Evolutionary conservation across 2,329 filamentous ascomycete species (phyloP).

Genomic region (Phaeophleospora eucalypticola): DNA sequence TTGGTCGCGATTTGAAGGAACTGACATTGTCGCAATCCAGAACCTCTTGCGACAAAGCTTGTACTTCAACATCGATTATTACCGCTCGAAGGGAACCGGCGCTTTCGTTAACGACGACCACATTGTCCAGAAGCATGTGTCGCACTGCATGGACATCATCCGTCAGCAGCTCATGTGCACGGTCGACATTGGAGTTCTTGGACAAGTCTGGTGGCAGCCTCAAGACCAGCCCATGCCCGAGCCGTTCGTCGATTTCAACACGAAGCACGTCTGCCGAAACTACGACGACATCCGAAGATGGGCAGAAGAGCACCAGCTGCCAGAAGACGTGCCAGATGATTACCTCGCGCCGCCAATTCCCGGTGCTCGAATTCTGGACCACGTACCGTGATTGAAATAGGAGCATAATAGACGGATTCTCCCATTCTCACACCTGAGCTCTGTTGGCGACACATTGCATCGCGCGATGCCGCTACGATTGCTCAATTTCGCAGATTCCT

Average conservation of each 20-base stretch:
- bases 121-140: constrained; percentile 54
- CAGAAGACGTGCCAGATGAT: constrained; percentile 33
- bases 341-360: constrained; percentile 14
- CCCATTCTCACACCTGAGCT: too few relatives aligned
- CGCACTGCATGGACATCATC: constrained; percentile 59
- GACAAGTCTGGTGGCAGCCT: constrained; percentile 57
- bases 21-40: constrained; percentile 32
- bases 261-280: constrained; percentile 56
- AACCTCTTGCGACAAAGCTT: constrained; percentile 57
- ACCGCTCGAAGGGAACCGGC: constrained; percentile 48
- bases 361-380: constrained; percentile 13
- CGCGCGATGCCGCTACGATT: too few relatives aligned
- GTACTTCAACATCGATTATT: constrained; percentile 60
- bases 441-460: too few relatives aligned
- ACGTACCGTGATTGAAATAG: constrained; percentile 9
- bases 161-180: constrained; percentile 65
- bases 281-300: constrained; percentile 52
- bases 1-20: too few relatives aligned
- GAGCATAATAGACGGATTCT: too few relatives aligned
- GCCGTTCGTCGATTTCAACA: constrained; percentile 61
- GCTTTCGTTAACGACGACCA: constrained; percentile 55
- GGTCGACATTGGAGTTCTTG: constrained; percentile 57
- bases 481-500: too few relatives aligned
- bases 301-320: constrained; percentile 54
- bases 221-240: constrained; percentile 35